Base-by-base conservation (phyloP, 352 stramenopile species). In the Elongisporangium prolatum region DNA sequence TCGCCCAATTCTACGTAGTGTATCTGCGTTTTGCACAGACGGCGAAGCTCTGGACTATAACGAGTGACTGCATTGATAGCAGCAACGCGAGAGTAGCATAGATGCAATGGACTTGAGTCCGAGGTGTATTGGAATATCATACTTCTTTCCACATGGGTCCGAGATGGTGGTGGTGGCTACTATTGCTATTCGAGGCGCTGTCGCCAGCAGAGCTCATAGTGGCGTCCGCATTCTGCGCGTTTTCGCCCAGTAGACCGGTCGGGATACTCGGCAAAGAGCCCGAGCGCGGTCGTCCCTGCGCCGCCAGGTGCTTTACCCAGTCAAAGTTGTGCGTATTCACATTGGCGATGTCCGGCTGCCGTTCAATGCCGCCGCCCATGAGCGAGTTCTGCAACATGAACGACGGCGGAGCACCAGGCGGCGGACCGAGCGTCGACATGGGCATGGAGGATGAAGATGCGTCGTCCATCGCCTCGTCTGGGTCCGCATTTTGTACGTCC, bases 281-380 rank as follows among this genome's bases (percentile, higher is more conserved):
- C 3, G 72, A 72, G n/a, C 75, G 64, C 21, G 72, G 61, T n/a
- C 72, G 67, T 0, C 63, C 60, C 11, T 34, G 40, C 22, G 61
- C 53, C 21, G 68, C 67, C 1, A 17, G 34, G 56, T 80, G 72
- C 20, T 73, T 52, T 58, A 76, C 88, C 85, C 85, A 94, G 69
- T 92, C 82, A 57, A 94, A 94, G 54, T 88, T 89, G 57, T 80
- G 72, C 22, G 80, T 89, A 61, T 89, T 91, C 60, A 94, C 84
- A 51, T 75, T 83, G n/a, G 82, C 57, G 25, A 80, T 83, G 24
- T 75, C 67, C n/a, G 79, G 80, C 53, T 89, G 80, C 28, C 79
- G 56, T 52, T 94, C 85, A 24, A 94, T 94, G 49, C 85, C 82
- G 34, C 85, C 85, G 56, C 85, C 85, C 64, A 92, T 88, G 25